A percentile compares a stretch with the other conserved stretches of the same genome.
Evolutionary conservation across 768 basidiomycete species (phyloP).

Genomic region (Kwoniella europaea): DNA sequence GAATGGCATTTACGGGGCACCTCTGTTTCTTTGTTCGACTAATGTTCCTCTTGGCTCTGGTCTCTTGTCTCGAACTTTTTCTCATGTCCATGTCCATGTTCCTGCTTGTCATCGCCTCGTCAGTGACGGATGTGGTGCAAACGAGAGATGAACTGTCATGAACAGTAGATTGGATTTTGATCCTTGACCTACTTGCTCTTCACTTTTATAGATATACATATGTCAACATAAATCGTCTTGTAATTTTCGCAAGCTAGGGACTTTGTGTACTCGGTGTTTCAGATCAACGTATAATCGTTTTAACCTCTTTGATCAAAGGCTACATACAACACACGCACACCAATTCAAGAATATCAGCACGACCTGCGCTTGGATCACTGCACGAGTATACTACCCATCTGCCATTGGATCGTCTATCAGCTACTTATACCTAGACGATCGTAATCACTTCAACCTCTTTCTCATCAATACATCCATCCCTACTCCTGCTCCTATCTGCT

Average conservation of each 20-base stretch:
- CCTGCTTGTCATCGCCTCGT: neutral
- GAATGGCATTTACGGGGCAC: neutral
- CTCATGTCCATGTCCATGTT: neutral
- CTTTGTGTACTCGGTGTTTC: neutral
- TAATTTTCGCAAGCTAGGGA: neutral
- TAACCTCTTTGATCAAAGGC: constrained; percentile 2
- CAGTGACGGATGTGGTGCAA: neutral
- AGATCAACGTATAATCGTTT: neutral
- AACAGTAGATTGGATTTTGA: too few relatives aligned
- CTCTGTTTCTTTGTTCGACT: neutral
- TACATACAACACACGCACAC: too few relatives aligned
- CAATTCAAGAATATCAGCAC: neutral
- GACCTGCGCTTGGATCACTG: constrained; percentile 2
- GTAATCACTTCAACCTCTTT: neutral
- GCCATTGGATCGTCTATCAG: neutral
- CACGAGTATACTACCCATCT: too few relatives aligned
- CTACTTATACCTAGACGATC: neutral
- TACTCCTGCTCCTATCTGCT: neutral
- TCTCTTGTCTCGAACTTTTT: neutral
- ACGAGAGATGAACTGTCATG: too few relatives aligned
- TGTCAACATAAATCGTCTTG: neutral
- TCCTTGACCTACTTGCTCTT: neutral
- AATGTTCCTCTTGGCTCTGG: neutral
- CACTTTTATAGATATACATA: neutral
- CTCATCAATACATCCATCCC: neutral